Base-by-base conservation (phyloP, 2,329 filamentous ascomycete species). In the Xylaria multiplex region DNA sequence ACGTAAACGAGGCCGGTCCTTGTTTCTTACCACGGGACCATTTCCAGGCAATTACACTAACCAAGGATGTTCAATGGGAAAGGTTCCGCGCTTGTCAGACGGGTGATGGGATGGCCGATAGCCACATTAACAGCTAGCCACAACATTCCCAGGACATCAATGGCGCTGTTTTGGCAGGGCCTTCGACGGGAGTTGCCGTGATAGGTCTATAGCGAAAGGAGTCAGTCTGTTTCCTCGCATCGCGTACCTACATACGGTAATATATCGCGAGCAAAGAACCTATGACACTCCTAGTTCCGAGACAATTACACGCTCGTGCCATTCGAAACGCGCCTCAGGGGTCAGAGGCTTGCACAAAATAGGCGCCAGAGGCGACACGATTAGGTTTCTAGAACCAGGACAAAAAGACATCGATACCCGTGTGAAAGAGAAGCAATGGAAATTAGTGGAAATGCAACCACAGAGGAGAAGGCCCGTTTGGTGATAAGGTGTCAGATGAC, bases 401-500 rank as follows among this genome's bases (percentile, higher is more conserved):
- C 49, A 60, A 13, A 22, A 50, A 37, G 50, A 35, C 37, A 49
- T 58, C 49, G 43, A 54, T 32, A 49, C 42, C 48, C 37, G 24
- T 22, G 45, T 30, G 54, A 60, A 56, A 16, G 62, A 68, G 37
- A 32, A 32, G 43, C 45, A 43, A 24, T 27, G n/a, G 14, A 19
- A 43, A 19, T 19, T 22, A 40, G 59, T 19, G 55, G 55, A 14
- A 14, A 42, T 22, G 61, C 43, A 67, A 46, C 45, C n/a, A 14
- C 27, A 49, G 27, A 35, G 22, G 11, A 11, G 52, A 65, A 52
- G 35, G n/a, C 24, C 27, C 32, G 32, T 55, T 43, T 43, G 13
- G 19, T n/a, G 43, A 53, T 60, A 3, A 57, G 61, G 27, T 22
- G 62, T 55, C 46, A 27, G 59, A 49, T 59, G 48, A 16, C 48